A percentile compares a stretch with the other conserved stretches of the same genome.
Evolutionary conservation across 2,329 filamentous ascomycete species (phyloP).

Genomic region (Aspergillus puulaauensis): DNA sequence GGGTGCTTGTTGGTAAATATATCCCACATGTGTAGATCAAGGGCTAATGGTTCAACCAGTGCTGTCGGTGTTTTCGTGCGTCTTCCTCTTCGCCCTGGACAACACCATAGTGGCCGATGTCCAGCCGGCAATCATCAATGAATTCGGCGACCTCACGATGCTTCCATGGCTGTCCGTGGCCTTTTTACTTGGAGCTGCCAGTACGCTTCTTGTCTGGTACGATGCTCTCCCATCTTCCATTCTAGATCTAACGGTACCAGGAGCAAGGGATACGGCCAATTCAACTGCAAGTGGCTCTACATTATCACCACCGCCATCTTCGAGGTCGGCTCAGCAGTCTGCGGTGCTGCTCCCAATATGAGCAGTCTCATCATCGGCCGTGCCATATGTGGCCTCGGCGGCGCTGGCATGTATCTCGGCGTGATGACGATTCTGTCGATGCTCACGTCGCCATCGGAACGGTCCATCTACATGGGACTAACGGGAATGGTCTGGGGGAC

Average conservation of each 20-base stretch:
- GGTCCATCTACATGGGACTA: conserved; percentile 32
- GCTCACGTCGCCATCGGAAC: conserved; percentile 18
- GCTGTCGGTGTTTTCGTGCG: not conserved
- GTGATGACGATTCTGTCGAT: conserved; percentile 26
- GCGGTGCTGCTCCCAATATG: conserved; percentile 1
- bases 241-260: not conserved
- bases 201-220: not conserved
- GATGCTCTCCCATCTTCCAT: not conserved
- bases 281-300: conserved; percentile 38
- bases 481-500: conserved; percentile 38
- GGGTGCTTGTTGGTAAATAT: not conserved
- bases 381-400: conserved; percentile 6
- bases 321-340: conserved; percentile 5
- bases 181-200: not conserved
- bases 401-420: conserved; percentile 29
- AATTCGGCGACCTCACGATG: conserved; percentile 5
- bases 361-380: conserved; percentile 7
- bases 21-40: too few species aligned
- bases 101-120: conserved; percentile 13
- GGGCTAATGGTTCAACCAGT: not conserved
- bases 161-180: conserved; percentile 11
- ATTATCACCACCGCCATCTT: not conserved
- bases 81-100: not conserved
- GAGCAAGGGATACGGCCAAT: conserved; percentile 19
- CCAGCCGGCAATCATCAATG: conserved; percentile 10